phyloP scores from a whole-genome alignment of 164 flowering plant species.

The Tetrastigma voinierianum region DNA sequence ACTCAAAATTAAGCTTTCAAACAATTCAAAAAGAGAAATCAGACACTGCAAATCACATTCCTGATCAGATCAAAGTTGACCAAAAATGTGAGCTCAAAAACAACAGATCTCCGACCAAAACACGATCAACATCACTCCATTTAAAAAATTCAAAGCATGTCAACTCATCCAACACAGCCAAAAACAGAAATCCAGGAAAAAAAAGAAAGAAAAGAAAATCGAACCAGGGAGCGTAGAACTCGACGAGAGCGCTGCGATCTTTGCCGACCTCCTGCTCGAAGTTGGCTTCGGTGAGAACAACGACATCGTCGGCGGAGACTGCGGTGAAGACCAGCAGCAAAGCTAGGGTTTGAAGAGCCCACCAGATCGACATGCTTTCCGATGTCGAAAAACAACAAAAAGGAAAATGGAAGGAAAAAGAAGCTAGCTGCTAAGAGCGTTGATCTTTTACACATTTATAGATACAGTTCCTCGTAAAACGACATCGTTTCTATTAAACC shows the following conservation, averaged over 20 bases:
- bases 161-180: background rate
- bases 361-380: background rate
- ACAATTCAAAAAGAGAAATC: too few species aligned
- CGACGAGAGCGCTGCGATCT: slow-evolving; percentile 88
- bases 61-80: too few species aligned
- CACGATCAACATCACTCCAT: too few species aligned
- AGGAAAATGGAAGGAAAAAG: background rate
- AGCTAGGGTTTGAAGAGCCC: background rate
- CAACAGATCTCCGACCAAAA: too few species aligned
- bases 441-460: too few species aligned
- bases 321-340: slow-evolving; percentile 2
- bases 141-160: too few species aligned
- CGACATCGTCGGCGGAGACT: slow-evolving; percentile 36
- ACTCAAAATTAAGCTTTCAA: too few species aligned
- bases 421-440: background rate
- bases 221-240: slow-evolving; percentile 98
- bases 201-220: background rate
- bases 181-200: background rate
- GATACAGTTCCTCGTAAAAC: too few species aligned
- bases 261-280: slow-evolving; percentile 74
- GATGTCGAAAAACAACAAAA: too few species aligned
- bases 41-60: too few species aligned
- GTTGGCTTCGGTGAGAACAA: slow-evolving; percentile 34
- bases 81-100: too few species aligned
- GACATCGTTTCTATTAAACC: too few species aligned